These are phyloP conservation scores for Dendrocalamus latiflorus DNA, from an alignment of 202 grass and related monocot genomes.

Conservation along the genomic window DNA sequence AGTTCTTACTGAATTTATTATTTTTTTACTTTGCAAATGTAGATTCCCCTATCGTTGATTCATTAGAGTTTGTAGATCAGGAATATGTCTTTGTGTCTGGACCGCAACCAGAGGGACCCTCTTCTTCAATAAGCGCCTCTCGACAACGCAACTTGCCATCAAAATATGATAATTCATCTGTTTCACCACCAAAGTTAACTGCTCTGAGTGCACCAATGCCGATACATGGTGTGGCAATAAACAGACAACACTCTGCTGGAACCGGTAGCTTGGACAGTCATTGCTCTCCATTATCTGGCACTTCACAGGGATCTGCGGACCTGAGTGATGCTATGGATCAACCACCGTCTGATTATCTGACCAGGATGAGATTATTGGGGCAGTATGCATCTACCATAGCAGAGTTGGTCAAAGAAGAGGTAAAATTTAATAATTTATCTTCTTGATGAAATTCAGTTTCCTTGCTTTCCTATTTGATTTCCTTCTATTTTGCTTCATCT, in stretches of 20 bases:
- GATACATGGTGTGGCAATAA: slow-evolving; percentile 53
- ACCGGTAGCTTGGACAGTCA: slow-evolving; percentile 68
- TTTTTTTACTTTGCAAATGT: slow-evolving; percentile 48
- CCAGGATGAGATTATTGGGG: slow-evolving; percentile 78
- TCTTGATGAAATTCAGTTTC: too few species aligned
- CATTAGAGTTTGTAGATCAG: slow-evolving; percentile 95
- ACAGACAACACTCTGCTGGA: slow-evolving; percentile 35
- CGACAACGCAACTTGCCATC: slow-evolving; percentile 40
- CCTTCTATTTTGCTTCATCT: slow-evolving; percentile 7
- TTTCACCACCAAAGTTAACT: slow-evolving; percentile 56
- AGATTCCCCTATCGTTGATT: slow-evolving; percentile 73
- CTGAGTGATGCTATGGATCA: slow-evolving; percentile 71
- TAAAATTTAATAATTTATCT: too few species aligned
- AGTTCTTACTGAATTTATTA: slow-evolving; percentile 39
- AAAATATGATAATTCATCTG: slow-evolving; percentile 59
- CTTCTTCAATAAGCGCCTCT: slow-evolving; percentile 58
- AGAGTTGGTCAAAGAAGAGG: slow-evolving; percentile 85
- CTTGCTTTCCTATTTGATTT: slow-evolving; percentile 22
- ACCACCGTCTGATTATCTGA: slow-evolving; percentile 56
- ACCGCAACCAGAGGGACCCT: slow-evolving; percentile 50
- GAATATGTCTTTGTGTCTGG: slow-evolving; percentile 90
- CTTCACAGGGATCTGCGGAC: slow-evolving; percentile 75
- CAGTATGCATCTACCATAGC: slow-evolving; percentile 63
- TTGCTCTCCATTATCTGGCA: slow-evolving; percentile 66
- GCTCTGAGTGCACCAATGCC: slow-evolving; percentile 76